Base-by-base conservation (phyloP, 768 basidiomycete species). In the Neoboletus magnificus region DNA sequence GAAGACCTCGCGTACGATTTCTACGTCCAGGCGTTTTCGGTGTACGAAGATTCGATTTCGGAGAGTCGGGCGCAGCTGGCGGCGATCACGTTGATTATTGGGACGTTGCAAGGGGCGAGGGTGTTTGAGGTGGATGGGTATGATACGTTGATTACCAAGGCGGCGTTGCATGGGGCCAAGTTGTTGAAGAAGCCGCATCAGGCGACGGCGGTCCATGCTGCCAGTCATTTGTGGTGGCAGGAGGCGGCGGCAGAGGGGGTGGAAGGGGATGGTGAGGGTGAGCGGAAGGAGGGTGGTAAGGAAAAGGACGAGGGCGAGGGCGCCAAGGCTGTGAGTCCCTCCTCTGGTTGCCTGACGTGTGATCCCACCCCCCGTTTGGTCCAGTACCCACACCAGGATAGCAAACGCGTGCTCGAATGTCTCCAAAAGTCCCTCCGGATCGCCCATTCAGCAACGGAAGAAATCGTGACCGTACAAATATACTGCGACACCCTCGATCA, bases 191-290 rank as follows among this genome's bases (percentile, higher is more conserved):
- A 99, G 80, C 93, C 93, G 13, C 96, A 98, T 71, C 97, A 98
- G 73, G 89, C 95, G 13, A 91, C 87, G 10, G 97, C 96, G 5
- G 97, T 98, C 22, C 86, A 90, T 47, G 78, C 93, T 30, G 97
- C 97, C 9, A 97, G 94, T 69, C 97, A 99, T 74, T 74, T 99
- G 62, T 99, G 96, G 96, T 99, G 95, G 95, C 97, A 98, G 69
- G 89, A 89, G 58, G 59, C 73, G 52, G 68, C 72, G 0, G 68
- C 71, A 23, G 83, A 79, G 15, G 76, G 65, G 49, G 33, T 15
- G 33, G 81, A 80, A 39, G 74, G 66, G 10, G 66, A 56, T 60
- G 50, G 9, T 0, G 66, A 51, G 1, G 70, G 22, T 8, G 69
- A 63, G 20, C 42, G 11, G 66, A 50, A 56, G 39, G 66, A 57